Evolutionary conservation across 2,329 filamentous ascomycete genomes (phyloP).

Genomic region (Emericellopsis atlantica): DNA sequence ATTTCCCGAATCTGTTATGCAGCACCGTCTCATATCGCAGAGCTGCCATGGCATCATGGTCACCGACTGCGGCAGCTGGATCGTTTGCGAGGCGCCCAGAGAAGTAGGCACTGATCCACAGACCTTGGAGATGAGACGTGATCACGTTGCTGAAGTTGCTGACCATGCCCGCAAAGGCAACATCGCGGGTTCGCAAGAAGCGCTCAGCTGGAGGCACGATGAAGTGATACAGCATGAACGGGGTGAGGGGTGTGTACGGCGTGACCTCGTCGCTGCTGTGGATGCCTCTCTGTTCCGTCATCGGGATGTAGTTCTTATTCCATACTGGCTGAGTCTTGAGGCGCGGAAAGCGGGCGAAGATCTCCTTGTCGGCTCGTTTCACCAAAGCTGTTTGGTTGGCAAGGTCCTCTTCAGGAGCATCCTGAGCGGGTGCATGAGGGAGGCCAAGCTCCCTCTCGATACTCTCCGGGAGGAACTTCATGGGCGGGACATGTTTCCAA

Average conservation of each 20-base stretch:
- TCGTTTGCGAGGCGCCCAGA: constrained; percentile 27
- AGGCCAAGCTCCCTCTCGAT: constrained; percentile 6
- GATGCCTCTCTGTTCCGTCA: neutral
- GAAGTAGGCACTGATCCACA: constrained; percentile 48
- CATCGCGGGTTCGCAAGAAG: constrained; percentile 7
- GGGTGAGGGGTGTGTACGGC: neutral
- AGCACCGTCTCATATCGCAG: constrained; percentile 45
- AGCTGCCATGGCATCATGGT: constrained; percentile 14
- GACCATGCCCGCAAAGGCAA: constrained; percentile 20
- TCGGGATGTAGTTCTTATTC: constrained; percentile 7
- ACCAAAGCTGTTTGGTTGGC: constrained; percentile 4
- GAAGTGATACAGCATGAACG: constrained; percentile 10
- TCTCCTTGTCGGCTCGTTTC: constrained; percentile 7
- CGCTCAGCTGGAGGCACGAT: constrained; percentile 10
- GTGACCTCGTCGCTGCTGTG: neutral
- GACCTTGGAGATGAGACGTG: constrained; percentile 23
- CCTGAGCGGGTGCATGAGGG: neutral
- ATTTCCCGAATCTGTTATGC: constrained; percentile 54
- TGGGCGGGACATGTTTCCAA: constrained; percentile 30
- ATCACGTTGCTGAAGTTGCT: constrained; percentile 18
- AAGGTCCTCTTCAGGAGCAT: constrained; percentile 2
- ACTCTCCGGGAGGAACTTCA: constrained; percentile 22
- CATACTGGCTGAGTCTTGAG: constrained; percentile 8
- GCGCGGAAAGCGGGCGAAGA: constrained; percentile 7
- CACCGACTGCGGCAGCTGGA: constrained; percentile 3